These are phyloP conservation scores for Lactifluus echinatus DNA, from an alignment of 768 basidiomycete genomes.

Conservation along the genomic window DNA sequence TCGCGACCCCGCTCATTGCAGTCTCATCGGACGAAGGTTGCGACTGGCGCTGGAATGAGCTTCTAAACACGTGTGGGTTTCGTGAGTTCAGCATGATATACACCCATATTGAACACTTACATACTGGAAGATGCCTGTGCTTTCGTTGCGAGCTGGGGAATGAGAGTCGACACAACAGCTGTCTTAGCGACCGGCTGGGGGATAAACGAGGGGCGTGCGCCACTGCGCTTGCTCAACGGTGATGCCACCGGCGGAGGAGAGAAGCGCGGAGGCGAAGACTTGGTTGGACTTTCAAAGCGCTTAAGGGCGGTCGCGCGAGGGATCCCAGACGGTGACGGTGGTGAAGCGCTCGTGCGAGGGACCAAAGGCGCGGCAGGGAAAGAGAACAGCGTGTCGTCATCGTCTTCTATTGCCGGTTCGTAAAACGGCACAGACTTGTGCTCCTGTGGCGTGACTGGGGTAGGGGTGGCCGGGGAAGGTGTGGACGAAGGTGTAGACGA, in stretches of 20 bases:
- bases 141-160: slow-evolving; percentile 30
- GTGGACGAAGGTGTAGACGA: slow-evolving; percentile 20
- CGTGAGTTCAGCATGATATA: neutral
- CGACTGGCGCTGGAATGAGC: neutral
- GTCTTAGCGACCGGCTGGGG: slow-evolving; percentile 41
- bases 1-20: slow-evolving; percentile 18
- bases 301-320: slow-evolving; percentile 37
- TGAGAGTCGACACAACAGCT: slow-evolving; percentile 25
- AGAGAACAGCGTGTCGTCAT: slow-evolving; percentile 19
- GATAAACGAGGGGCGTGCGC: slow-evolving; percentile 45
- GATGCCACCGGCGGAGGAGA: slow-evolving; percentile 34
- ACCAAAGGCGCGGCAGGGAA: slow-evolving; percentile 10
- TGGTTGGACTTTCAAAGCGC: slow-evolving; percentile 27
- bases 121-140: slow-evolving; percentile 32
- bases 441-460: slow-evolving; percentile 11
- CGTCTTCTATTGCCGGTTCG: slow-evolving; percentile 22
- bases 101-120: slow-evolving; percentile 27
- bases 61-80: neutral
- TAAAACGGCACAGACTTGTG: slow-evolving; percentile 9
- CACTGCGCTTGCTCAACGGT: slow-evolving; percentile 46
- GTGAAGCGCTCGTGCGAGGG: neutral
- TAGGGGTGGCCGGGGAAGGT: slow-evolving; percentile 15
- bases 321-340: slow-evolving; percentile 41
- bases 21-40: slow-evolving; percentile 24
- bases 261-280: slow-evolving; percentile 20